Conservation (phyloP, 176 grass and related monocot species). For the Thalia dealbata region DNA sequence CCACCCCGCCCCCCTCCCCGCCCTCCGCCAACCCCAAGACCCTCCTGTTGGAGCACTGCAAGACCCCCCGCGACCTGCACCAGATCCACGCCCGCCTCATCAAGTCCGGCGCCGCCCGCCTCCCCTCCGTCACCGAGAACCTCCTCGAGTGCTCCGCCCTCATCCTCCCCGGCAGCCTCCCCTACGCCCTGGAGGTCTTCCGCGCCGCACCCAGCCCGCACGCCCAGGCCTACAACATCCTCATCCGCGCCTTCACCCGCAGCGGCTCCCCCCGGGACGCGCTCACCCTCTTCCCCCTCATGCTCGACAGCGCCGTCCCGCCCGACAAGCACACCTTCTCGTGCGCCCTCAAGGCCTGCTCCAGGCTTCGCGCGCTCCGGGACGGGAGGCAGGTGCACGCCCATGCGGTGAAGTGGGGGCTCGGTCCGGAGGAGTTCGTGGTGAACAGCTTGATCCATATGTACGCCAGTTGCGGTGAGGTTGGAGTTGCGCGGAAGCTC, state of each 20-base stretch:
- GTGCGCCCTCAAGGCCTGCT: slow-evolving; percentile 25
- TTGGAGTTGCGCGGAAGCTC: background rate
- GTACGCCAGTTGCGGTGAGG: slow-evolving; percentile 22
- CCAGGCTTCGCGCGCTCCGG: background rate
- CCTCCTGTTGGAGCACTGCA: background rate
- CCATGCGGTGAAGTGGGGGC: slow-evolving; percentile 10
- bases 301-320: slow-evolving; percentile 22
- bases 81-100: slow-evolving; percentile 41
- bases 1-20: background rate
- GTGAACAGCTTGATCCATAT: slow-evolving; percentile 26
- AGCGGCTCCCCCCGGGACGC: slow-evolving; percentile 26
- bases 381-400: slow-evolving; percentile 5
- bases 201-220: slow-evolving; percentile 12
- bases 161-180: slow-evolving; percentile 18
- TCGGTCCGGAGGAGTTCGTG: slow-evolving; percentile 20
- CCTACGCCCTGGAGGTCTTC: slow-evolving; percentile 43
- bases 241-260: slow-evolving; percentile 37
- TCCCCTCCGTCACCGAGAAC: slow-evolving; percentile 9
- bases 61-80: slow-evolving; percentile 14
- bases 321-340: slow-evolving; percentile 25
- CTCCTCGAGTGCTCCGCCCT: slow-evolving; percentile 25
- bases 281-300: slow-evolving; percentile 47
- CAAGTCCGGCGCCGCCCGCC: slow-evolving; percentile 33
- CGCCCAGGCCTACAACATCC: slow-evolving; percentile 34
- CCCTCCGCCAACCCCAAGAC: background rate